phyloP scores from a whole-genome alignment of 495 filamentous ascomycete species.

The Neurospora discreta region DNA sequence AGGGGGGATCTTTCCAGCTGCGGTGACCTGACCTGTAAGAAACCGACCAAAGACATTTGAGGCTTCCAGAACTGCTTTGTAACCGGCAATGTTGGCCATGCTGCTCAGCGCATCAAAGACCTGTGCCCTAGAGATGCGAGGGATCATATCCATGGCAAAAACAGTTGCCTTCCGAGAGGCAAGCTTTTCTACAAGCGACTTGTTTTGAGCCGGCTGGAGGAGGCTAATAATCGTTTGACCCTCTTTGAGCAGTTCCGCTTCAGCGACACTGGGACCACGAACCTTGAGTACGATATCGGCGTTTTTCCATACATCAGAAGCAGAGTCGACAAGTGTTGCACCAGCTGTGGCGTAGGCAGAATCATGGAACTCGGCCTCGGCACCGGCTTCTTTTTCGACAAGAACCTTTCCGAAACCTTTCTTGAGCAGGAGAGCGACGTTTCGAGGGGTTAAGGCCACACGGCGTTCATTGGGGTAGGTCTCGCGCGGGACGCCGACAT shows the following conservation, averaged over 20 bases:
- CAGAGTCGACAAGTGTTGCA: constrained; percentile 53
- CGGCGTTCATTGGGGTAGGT: constrained; percentile 61
- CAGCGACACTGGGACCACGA: constrained; percentile 53
- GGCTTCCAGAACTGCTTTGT: constrained; percentile 74
- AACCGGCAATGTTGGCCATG: constrained; percentile 82
- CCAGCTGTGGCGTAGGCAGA: constrained; percentile 61
- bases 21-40: constrained; percentile 72
- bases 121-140: constrained; percentile 71
- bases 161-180: constrained; percentile 50
- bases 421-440: constrained; percentile 63
- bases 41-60: constrained; percentile 76
- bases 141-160: constrained; percentile 81
- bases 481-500: constrained; percentile 62
- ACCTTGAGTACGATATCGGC: constrained; percentile 74
- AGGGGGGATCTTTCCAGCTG: constrained; percentile 71
- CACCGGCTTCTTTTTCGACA: constrained; percentile 65
- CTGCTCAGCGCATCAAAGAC: constrained; percentile 72
- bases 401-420: constrained; percentile 67
- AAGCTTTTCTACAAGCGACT: constrained; percentile 53
- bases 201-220: constrained; percentile 64
- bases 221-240: constrained; percentile 64
- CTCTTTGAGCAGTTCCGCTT: constrained; percentile 48
- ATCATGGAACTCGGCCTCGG: constrained; percentile 59
- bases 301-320: constrained; percentile 48
- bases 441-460: constrained; percentile 70